Evolutionary conservation across 2,329 filamentous ascomycete genomes (phyloP).

Genomic region (Ophiostoma perfectum): DNA sequence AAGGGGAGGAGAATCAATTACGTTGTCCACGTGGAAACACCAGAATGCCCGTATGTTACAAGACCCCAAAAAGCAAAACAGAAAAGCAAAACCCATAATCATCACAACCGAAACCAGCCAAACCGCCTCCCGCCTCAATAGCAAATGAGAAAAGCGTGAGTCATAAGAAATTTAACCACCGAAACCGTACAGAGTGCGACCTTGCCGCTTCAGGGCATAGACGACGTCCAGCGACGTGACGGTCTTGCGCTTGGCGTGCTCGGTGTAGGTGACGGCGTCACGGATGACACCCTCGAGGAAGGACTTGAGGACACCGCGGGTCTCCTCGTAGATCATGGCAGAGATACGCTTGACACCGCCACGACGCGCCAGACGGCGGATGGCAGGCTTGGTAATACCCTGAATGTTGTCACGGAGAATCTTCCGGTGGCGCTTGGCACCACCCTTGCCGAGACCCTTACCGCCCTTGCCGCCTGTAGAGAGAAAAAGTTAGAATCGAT

Average conservation of each 20-base stretch:
- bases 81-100: conserved; percentile 29
- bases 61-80: conserved; percentile 25
- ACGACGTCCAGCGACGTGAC: conserved; percentile 66
- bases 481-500: conserved; percentile 35
- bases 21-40: conserved; percentile 29
- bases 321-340: conserved; percentile 83
- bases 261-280: conserved; percentile 71
- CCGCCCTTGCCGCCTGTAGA: conserved; percentile 81
- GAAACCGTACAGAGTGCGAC: conserved; percentile 80
- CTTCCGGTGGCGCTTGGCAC: conserved; percentile 98
- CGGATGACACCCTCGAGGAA: conserved; percentile 73
- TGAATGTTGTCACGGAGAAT: conserved; percentile 99
- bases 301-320: conserved; percentile 69
- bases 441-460: conserved; percentile 96
- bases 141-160: conserved; percentile 28
- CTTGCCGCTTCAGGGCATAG: conserved; percentile 64
- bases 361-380: conserved; percentile 97
- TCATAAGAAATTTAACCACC: conserved; percentile 59
- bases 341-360: conserved; percentile 99
- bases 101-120: conserved; percentile 28
- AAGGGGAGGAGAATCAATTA: conserved; percentile 26
- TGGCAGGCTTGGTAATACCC: conserved; percentile 97
- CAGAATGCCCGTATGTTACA: conserved; percentile 31
- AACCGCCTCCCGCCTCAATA: conserved; percentile 22
- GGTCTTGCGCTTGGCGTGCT: conserved; percentile 77